Evolutionary conservation across 305 asterid genomes (phyloP), one percentile per base, ranked within the genome.

Genomic region (Solanum hybrid): DNA sequence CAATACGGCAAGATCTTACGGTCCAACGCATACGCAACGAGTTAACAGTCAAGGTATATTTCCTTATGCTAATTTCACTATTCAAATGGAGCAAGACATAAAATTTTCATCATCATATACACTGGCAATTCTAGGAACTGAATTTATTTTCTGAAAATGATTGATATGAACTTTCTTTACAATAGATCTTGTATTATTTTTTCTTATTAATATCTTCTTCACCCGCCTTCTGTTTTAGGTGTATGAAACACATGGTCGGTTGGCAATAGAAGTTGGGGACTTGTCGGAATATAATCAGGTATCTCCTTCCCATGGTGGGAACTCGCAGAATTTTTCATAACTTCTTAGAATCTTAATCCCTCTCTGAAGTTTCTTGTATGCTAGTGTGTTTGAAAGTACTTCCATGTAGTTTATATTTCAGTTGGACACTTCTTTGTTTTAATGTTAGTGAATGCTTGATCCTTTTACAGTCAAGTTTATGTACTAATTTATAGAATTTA

Each of bases 281-380:
- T 92, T 98, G 95, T 91, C 98, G 38, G 99, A 98, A 94, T 96
- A 91, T 92, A 98, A 98, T 93, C 99, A 98, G 99, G 99, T 97
- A 91, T 68, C 91, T 92, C 85, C 81, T 90, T 84, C 72, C 72
- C 29, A 33, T 84, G 76, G 31, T 57, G 77, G 88, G 41, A 84
- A 20, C 88, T 51, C 31, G 33, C 41, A 31, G 31, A 41, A 41
- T 27, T 45, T 83, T 29, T 29, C 76, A 51, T 10, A 51, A 51
- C 31, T 51, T 84, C 88, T 31, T 26, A 57, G 31, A 31, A 31
- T 26, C 39, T 27, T 83, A 45, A 45, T 83, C 72, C 20, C 33
- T 45, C 87, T 83, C 17, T 83, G 75, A 83, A 45, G 38, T 57
- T 51, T 51, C 77, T 31, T 20, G 77, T 31, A 29, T 17, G 39